These are phyloP conservation scores for Gloeostereum incarnatum DNA, from an alignment of 768 basidiomycete species.

Conservation along the genomic window DNA sequence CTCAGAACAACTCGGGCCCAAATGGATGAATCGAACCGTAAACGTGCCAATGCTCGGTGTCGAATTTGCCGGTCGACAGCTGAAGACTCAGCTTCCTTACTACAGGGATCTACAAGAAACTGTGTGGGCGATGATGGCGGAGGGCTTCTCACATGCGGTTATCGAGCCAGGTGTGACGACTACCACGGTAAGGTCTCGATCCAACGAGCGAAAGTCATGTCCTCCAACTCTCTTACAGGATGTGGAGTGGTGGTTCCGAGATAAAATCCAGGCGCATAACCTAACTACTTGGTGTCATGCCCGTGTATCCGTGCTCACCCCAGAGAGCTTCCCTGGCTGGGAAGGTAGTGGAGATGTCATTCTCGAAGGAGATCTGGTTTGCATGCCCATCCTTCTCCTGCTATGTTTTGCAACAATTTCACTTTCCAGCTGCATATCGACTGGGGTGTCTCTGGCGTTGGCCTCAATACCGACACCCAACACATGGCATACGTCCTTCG, in stretches of 20 bases:
- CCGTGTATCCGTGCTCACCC: slow-evolving; percentile 32
- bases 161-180: slow-evolving; percentile 34
- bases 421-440: slow-evolving; percentile 50
- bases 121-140: slow-evolving; percentile 42
- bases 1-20: slow-evolving; percentile 23
- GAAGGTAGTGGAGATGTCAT: slow-evolving; percentile 28
- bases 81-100: slow-evolving; percentile 29
- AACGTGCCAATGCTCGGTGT: slow-evolving; percentile 36
- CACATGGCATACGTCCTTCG: slow-evolving; percentile 47
- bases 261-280: slow-evolving; percentile 36
- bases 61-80: slow-evolving; percentile 35
- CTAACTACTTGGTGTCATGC: slow-evolving; percentile 46
- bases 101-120: slow-evolving; percentile 39
- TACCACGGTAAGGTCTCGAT: slow-evolving; percentile 22
- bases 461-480: slow-evolving; percentile 47
- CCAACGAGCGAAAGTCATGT: not conserved
- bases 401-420: too few species aligned
- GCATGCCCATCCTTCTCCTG: too few species aligned
- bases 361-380: slow-evolving; percentile 37
- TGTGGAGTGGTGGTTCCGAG: slow-evolving; percentile 45
- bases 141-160: slow-evolving; percentile 36
- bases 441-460: slow-evolving; percentile 45
- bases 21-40: slow-evolving; percentile 30
- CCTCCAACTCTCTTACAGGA: slow-evolving; percentile 22
- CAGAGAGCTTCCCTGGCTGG: slow-evolving; percentile 33